Base-by-base conservation (phyloP, 495 filamentous ascomycete genomes). In the Penicillium paxilli region DNA sequence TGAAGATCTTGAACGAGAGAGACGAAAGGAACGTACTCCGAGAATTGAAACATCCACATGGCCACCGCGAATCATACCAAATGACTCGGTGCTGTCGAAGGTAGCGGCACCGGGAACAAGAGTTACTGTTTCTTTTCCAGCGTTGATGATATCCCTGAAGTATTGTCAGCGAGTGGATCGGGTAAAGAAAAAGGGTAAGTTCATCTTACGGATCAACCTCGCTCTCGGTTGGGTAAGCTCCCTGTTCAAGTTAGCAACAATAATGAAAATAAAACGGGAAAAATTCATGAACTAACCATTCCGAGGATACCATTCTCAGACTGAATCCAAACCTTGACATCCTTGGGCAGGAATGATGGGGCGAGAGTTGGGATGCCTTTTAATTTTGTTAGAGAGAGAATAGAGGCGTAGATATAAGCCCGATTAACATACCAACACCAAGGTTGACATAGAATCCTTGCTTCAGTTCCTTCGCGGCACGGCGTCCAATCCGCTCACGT, bases 371-470 rank as follows among this genome's bases (percentile, higher is more conserved):
- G 92, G 79, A 96, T 95, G 44, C 71, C 71, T 65, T 25, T 17
- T 16, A n/a, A n/a, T 16, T 5, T 16, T 9, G 16, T 21, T 38
- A 22, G 41, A 53, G 16, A 24, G 12, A 28, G 2, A 12, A 47
- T n/a, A 24, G 9, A 5, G 9, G 2, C 11, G 26, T 37, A 9
- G 16, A 37, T 24, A 40, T 19, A 14, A 10, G 20, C 4, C 9
- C 7, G 7, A 42, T 44, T n/a, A n/a, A 89, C 87, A 88, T 88
- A 68, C 92, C 92, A 66, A 96, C 92, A 23, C 92, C 92, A 14
- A 96, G 74, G 63, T 96, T 96, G 23, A 91, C 92, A 67, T 96
- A 96, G 80, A 89, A 94, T 55, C 92, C 92, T 56, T 94, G 89
- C 76, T 95, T 89, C 64, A 96, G 90, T 70, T 96, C 92, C 76